A percentile compares a stretch with the other conserved stretches of the same genome.
These are phyloP conservation scores for Jimgerdemannia lactiflua DNA, from an alignment of 192 early-diverging fungal species.

Conservation along the genomic window DNA sequence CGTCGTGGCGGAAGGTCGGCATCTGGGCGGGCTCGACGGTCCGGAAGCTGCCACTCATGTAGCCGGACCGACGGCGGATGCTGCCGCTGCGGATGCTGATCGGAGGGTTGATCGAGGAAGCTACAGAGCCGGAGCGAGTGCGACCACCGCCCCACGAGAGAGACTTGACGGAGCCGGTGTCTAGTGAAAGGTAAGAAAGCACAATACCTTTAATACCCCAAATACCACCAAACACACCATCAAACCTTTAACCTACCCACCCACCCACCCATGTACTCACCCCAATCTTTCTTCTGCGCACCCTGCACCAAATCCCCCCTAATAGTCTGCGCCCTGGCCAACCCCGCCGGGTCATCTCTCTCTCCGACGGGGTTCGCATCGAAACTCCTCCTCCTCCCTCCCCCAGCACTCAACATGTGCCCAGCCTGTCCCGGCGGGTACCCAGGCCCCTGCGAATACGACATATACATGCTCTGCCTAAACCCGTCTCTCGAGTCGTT, in stretches of 20 bases:
- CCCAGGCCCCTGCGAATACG: background rate
- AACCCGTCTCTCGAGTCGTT: background rate
- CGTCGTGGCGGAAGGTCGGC: conserved; percentile 11
- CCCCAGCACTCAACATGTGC: background rate
- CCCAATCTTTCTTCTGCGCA: background rate
- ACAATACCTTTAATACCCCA: background rate
- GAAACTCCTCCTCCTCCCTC: background rate
- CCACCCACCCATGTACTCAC: background rate
- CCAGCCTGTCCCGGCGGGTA: background rate
- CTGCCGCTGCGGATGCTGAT: conserved; percentile 2
- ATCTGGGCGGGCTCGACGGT: conserved; percentile 27
- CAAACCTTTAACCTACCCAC: no score
- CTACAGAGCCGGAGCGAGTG: background rate
- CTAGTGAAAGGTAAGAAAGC: background rate
- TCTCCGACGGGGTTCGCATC: background rate
- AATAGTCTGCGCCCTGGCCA: background rate
- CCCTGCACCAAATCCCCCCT: background rate
- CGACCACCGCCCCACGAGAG: background rate
- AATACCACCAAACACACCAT: no score
- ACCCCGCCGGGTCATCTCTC: background rate
- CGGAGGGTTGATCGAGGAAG: background rate
- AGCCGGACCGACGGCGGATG: conserved; percentile 18
- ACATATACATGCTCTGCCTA: background rate
- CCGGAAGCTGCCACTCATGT: conserved; percentile 28
- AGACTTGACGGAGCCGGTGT: background rate